Percentiles rank a stretch among this genome's conserved stretches.
phyloP scores from a whole-genome alignment of 345 rosid genomes.

The Laguncularia racemosa region DNA sequence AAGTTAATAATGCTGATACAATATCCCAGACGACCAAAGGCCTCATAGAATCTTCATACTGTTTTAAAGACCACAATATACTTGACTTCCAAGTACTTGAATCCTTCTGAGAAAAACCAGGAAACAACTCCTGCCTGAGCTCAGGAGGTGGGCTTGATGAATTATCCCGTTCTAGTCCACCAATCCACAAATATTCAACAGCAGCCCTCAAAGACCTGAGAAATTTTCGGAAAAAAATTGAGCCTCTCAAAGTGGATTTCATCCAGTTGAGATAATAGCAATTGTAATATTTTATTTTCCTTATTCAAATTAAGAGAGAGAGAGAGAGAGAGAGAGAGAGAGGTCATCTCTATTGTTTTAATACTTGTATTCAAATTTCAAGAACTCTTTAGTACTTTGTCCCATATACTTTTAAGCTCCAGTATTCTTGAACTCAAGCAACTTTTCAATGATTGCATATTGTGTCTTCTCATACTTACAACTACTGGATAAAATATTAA shows the following conservation, averaged over 20 bases:
- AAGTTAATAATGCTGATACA: slow-evolving; percentile 57
- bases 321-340: too few relatives aligned
- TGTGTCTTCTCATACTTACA: too few relatives aligned
- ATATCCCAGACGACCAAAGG: slow-evolving; percentile 82
- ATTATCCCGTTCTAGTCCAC: slow-evolving; percentile 51
- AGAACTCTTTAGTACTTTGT: too few relatives aligned
- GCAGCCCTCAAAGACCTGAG: slow-evolving; percentile 79
- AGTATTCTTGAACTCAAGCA: too few relatives aligned
- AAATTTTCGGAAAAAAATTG: background rate
- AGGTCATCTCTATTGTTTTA: too few relatives aligned
- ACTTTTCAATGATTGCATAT: too few relatives aligned
- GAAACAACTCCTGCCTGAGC: slow-evolving; percentile 28
- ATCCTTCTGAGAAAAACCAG: slow-evolving; percentile 42
- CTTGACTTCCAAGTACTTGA: slow-evolving; percentile 58
- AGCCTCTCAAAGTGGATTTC: background rate
- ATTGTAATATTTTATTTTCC: background rate
- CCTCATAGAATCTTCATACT: slow-evolving; percentile 32
- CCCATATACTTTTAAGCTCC: too few relatives aligned
- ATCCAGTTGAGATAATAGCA: background rate
- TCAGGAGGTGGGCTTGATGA: slow-evolving; percentile 22
- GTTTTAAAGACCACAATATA: slow-evolving; percentile 62
- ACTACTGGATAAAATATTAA: too few relatives aligned
- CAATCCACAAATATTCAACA: slow-evolving; percentile 85
- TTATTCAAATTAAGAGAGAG: too few relatives aligned
- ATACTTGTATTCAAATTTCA: too few relatives aligned